Conservation (phyloP, 805 yeast species). For the Myxozyma neglecta region DNA sequence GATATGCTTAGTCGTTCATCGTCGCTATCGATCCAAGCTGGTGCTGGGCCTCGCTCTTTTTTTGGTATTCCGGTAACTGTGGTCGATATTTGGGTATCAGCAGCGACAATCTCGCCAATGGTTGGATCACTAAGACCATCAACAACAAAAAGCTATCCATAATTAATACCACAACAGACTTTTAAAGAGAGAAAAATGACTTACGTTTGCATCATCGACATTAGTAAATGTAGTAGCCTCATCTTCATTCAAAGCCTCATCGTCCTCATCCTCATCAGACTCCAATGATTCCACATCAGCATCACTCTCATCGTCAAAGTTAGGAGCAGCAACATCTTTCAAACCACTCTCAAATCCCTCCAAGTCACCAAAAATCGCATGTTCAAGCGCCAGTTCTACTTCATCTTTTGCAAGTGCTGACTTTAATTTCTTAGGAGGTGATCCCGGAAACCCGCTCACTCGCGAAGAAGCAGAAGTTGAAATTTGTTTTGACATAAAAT, state of each 20-base stretch:
- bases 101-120: constrained; percentile 31
- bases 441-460: constrained; percentile 13
- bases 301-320: constrained; percentile 9
- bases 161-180: neutral
- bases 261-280: constrained; percentile 3
- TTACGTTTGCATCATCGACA: constrained; percentile 25
- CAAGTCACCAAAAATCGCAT: constrained; percentile 84
- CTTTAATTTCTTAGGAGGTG: constrained; percentile 17
- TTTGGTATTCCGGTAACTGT: constrained; percentile 32
- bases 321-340: constrained; percentile 47
- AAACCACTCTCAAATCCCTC: constrained; percentile 70
- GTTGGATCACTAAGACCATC: constrained; percentile 37
- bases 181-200: neutral
- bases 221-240: constrained; percentile 18
- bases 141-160: constrained; percentile 20
- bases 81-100: constrained; percentile 35
- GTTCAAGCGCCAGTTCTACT: constrained; percentile 78
- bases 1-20: constrained; percentile 74
- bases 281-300: constrained; percentile 14
- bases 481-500: constrained; percentile 6
- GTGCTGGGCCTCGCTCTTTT: constrained; percentile 36
- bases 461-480: constrained; percentile 13
- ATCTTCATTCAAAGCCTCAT: constrained; percentile 18
- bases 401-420: constrained; percentile 61
- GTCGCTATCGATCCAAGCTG: constrained; percentile 88